Evolutionary conservation across 2,329 filamentous ascomycete species (phyloP).

Genomic region (Phyllosticta citribraziliensis): DNA sequence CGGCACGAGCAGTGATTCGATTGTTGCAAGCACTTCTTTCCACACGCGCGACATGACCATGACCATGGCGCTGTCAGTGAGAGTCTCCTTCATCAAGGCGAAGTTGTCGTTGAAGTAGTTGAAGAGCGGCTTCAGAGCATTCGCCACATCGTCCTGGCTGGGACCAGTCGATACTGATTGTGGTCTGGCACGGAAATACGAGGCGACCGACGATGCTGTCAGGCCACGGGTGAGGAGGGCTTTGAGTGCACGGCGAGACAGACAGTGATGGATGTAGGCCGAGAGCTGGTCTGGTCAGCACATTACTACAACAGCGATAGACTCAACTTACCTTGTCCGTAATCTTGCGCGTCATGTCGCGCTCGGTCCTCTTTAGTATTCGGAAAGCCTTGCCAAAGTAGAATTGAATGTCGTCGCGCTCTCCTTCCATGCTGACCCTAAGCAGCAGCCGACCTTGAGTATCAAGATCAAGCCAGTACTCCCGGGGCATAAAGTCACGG

Average conservation of each 20-base stretch:
- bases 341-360: slow-evolving; percentile 96
- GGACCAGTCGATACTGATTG: slow-evolving; percentile 44
- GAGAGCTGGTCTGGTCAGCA: slow-evolving; percentile 53
- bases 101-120: slow-evolving; percentile 98
- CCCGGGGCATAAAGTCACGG: slow-evolving; percentile 85
- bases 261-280: slow-evolving; percentile 79
- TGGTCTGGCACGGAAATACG: slow-evolving; percentile 48
- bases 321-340: slow-evolving; percentile 72
- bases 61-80: slow-evolving; percentile 93
- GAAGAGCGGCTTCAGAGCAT: slow-evolving; percentile 75
- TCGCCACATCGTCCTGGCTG: slow-evolving; percentile 65
- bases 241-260: slow-evolving; percentile 73
- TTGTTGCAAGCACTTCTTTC: slow-evolving; percentile 92
- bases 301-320: background rate
- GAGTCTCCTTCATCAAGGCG: slow-evolving; percentile 93
- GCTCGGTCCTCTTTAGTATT: slow-evolving; percentile 86
- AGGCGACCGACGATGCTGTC: slow-evolving; percentile 63
- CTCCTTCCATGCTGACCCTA: slow-evolving; percentile 95
- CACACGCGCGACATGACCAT: slow-evolving; percentile 96
- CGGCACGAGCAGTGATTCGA: slow-evolving; percentile 82
- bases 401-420: slow-evolving; percentile 96
- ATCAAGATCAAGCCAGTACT: slow-evolving; percentile 96
- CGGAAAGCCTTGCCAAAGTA: slow-evolving; percentile 97
- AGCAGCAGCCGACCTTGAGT: slow-evolving; percentile 85
- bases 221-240: slow-evolving; percentile 64